Base-by-base conservation (phyloP, 129 eudicot genomes). In the Saussurea involucrata region DNA sequence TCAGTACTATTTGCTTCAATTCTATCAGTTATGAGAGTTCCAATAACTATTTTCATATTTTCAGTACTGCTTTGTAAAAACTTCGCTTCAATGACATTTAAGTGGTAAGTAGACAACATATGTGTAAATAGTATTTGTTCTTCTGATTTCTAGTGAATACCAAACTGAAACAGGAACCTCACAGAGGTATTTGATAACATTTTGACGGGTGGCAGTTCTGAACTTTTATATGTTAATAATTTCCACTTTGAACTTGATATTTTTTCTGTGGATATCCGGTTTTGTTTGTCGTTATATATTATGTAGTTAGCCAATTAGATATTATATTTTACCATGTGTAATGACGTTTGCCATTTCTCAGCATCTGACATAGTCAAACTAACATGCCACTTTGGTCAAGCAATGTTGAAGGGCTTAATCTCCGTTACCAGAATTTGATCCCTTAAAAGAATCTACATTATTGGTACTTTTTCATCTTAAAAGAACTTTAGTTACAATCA, bases 401-500 rank as follows among this genome's bases (percentile, higher is more conserved):
- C 40, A 9, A 40, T 10, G 4, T 40, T 12, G 22, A 29, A 15
- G 11, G 60, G 71, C 5, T 5, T 15, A 17, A 63, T 75, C n/a
- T 76, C 46, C 53, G 1, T 63, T 64, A 36, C 32, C 36, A 60
- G 58, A 77, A 66, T 13, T 76, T 67, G 18, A 76, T 57, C 66
- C 28, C 42, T 46, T 76, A 44, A 66, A 28, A 27, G 60, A 29
- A 78, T 58, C 63, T 8, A 21, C 40, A 24, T 69, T 67, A 8
- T 71, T 69, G 58, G 20, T 69, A 77, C 55, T 24, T 13, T 33
- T 53, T 21, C 68, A 33, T 77, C 68, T 17, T 71, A 31, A 21
- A 66, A 69, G 55, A 69, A 77, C 69, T 68, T 55, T 31, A 13
- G 31, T 42, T 55, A 68, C 32, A 55, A 69, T 36, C 58, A 17